Evolutionary conservation across 2,329 filamentous ascomycete genomes (phyloP), one percentile per base, ranked within the genome.

Genomic region (Penicillium digitatum): DNA sequence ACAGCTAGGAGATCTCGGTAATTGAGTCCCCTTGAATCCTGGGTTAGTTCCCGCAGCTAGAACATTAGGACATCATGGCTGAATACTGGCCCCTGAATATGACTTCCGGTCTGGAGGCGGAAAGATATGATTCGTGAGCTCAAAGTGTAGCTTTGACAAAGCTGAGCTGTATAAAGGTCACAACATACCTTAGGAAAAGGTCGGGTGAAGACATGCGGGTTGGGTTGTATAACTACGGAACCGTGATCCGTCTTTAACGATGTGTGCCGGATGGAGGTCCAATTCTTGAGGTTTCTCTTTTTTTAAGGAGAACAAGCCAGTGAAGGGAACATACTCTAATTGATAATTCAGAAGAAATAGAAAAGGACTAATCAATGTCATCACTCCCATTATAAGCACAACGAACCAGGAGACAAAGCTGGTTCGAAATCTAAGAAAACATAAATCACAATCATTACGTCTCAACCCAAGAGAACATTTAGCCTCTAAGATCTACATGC

Each of bases 401-500:
- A 55, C 56, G 50, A 55, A 50, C 55, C 62, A 65, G 62, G 61
- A 64, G 62, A 65, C 62, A 60, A 59, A 64, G 48, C 58, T 58
- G 58, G 54, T 29, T 42, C 60, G 58, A n/a, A 54, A 59, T 55
- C 56, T 62, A 62, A 50, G n/a, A 55, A 60, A 60, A 53, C 53
- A 58, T 65, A 65, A 63, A 62, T 65, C 60, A 65, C 60, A 65
- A 58, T 65, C 62, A 62, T 65, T 58, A 65, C 60, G 62, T 64
- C 62, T 63, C 62, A 48, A 58, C 40, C 35, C 56, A 53, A 44
- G 40, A 58, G 46, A 43, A 37, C 14, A 37, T 27, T 31, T 40
- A 24, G 22, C 4, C 49, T 37, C 42, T 45, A 37, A 48, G 48
- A 60, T 52, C 47, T 57, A 58, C 49, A 59, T 53, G 59, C 44